Evolutionary conservation across 2,329 filamentous ascomycete genomes (phyloP).

Genomic region (Chaetothyriales sp.): DNA sequence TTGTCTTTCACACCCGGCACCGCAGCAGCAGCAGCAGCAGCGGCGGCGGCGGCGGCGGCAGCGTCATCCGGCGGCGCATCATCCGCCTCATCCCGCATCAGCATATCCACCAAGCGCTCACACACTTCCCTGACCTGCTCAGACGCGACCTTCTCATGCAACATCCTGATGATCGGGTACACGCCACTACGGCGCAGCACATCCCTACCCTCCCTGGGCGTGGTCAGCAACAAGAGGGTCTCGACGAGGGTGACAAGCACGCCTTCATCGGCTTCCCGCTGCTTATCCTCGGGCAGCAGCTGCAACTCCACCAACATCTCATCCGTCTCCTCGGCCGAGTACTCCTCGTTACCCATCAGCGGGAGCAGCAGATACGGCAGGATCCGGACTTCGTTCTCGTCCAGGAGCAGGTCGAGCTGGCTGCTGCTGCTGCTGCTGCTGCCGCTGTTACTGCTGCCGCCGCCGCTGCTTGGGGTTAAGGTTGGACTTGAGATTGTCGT

Average conservation of each 20-base stretch:
- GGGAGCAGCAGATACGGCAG: conserved; percentile 80
- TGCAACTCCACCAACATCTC: conserved; percentile 83
- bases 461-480: conserved; percentile 3
- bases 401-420: background rate
- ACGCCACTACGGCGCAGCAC: conserved; percentile 61
- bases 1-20: conserved; percentile 22
- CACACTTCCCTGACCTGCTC: conserved; percentile 71
- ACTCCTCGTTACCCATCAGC: conserved; percentile 76
- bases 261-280: conserved; percentile 57
- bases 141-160: conserved; percentile 61
- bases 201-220: conserved; percentile 59
- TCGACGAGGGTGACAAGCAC: conserved; percentile 82
- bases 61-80: too few species aligned
- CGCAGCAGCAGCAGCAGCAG: conserved; percentile 21
- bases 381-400: conserved; percentile 37
- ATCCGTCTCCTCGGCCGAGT: conserved; percentile 69
- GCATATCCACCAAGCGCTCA: conserved; percentile 75
- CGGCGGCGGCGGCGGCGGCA: conserved; percentile 15
- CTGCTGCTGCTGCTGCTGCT: background rate
- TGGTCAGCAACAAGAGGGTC: conserved; percentile 69
- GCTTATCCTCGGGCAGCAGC: conserved; percentile 75
- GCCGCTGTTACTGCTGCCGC: background rate
- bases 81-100: conserved; percentile 63
- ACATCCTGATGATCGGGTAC: conserved; percentile 78
- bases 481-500: too few species aligned